phyloP scores from a whole-genome alignment of 768 basidiomycete species.

The Auriscalpium microsporum region DNA sequence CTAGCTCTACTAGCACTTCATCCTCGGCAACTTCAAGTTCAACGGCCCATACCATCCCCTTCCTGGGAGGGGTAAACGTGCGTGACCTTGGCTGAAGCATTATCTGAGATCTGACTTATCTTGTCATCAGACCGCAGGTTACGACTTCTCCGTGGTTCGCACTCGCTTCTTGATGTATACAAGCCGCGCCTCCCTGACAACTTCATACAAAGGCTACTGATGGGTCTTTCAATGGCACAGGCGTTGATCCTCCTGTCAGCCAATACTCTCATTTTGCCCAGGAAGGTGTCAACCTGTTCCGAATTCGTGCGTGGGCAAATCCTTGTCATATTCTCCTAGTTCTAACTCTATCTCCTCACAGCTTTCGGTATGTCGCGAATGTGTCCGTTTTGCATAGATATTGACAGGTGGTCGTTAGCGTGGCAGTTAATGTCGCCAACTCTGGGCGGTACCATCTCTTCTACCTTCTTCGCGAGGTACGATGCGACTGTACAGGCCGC shows the following conservation, averaged over 20 bases:
- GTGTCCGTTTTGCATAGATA: neutral
- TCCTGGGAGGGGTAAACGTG: conserved; percentile 40
- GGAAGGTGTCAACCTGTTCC: conserved; percentile 43
- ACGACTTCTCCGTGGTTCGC: conserved; percentile 36
- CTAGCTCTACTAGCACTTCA: conserved; percentile 2
- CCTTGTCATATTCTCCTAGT: neutral
- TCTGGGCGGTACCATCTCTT: conserved; percentile 38
- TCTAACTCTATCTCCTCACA: neutral
- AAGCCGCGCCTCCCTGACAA: neutral
- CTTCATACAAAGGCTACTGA: conserved; percentile 26
- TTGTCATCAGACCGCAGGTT: conserved; percentile 26
- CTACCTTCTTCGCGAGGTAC: conserved; percentile 36
- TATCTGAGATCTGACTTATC: neutral
- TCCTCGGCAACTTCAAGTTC: conserved; percentile 14
- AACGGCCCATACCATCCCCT: conserved; percentile 20
- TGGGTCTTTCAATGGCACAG: conserved; percentile 35
- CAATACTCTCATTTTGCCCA: conserved; percentile 42
- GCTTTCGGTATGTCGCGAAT: conserved; percentile 22
- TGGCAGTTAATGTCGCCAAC: conserved; percentile 47
- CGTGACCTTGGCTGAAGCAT: neutral
- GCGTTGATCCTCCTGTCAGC: conserved; percentile 29
- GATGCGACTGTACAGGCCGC: conserved; percentile 42
- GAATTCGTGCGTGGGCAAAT: conserved; percentile 25
- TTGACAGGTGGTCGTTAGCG: conserved; percentile 21
- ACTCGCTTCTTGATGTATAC: neutral